Conservation (phyloP, 1,284 basidiomycete species). For the Austroboletus novae-zelandiae region DNA sequence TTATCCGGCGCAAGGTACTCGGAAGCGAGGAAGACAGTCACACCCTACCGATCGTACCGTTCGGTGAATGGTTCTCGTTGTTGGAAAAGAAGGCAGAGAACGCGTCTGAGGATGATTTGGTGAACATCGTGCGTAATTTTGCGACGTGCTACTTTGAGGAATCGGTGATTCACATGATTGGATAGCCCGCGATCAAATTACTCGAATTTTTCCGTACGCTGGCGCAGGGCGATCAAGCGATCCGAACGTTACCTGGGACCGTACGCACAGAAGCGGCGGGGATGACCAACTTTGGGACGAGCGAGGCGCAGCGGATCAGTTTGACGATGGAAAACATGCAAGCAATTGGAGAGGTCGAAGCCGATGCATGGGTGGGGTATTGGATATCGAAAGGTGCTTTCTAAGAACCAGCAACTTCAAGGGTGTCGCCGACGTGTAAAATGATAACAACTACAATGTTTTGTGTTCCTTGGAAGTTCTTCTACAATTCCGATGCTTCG, state of each 20-base stretch:
- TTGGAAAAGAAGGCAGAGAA: conserved; percentile 20
- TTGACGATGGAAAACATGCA: conserved; percentile 22
- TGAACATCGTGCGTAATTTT: conserved; percentile 21
- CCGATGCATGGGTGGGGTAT: conserved; percentile 25
- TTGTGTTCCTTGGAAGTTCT: too few relatives aligned
- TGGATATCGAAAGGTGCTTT: conserved; percentile 20
- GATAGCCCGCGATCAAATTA: conserved; percentile 31
- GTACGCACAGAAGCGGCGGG: too few relatives aligned
- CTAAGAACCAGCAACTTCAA: too few relatives aligned
- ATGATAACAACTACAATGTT: too few relatives aligned
- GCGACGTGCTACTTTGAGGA: not conserved
- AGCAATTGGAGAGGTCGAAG: conserved; percentile 22
- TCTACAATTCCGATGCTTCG: too few relatives aligned
- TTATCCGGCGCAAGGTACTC: conserved; percentile 8
- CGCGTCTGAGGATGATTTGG: conserved; percentile 14
- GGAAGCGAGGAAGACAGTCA: too few relatives aligned
- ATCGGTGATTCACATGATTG: too few relatives aligned
- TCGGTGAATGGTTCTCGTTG: conserved; percentile 23
- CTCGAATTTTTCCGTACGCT: conserved; percentile 27
- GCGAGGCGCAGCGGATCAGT: conserved; percentile 18
- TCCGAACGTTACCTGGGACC: not conserved
- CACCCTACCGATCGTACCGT: conserved; percentile 24
- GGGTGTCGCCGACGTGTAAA: too few relatives aligned
- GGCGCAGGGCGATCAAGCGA: conserved; percentile 11
- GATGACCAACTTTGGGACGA: conserved; percentile 17